phyloP scores from a whole-genome alignment of 768 basidiomycete species.

The Phlegmacium glaucopus region DNA sequence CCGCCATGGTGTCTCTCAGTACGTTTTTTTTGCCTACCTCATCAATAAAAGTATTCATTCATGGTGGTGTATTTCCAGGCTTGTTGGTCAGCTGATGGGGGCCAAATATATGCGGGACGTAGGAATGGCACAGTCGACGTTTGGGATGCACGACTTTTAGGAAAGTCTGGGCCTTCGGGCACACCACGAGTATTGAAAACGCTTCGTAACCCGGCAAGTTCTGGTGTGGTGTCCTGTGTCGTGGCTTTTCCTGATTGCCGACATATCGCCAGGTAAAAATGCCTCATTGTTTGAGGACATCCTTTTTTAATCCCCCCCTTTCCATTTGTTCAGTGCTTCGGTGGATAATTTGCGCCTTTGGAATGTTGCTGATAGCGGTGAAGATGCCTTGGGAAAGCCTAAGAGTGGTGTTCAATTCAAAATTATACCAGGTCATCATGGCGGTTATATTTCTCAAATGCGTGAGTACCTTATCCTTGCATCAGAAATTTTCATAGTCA shows the following conservation, averaged over 20 bases:
- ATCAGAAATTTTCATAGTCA: conserved; percentile 8
- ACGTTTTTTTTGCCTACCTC: conserved; percentile 23
- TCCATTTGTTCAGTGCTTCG: conserved; percentile 59
- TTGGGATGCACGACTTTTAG: conserved; percentile 89
- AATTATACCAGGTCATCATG: conserved; percentile 94
- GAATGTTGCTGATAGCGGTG: conserved; percentile 81
- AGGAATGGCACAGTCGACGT: conserved; percentile 89
- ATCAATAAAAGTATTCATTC: neutral
- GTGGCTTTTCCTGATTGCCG: conserved; percentile 89
- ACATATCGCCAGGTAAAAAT: conserved; percentile 77
- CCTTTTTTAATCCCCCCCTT: conserved; percentile 4
- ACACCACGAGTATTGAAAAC: conserved; percentile 81
- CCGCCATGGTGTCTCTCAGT: conserved; percentile 97
- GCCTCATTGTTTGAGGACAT: neutral
- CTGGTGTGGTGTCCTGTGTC: conserved; percentile 89
- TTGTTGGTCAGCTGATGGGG: conserved; percentile 89
- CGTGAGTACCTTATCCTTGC: conserved; percentile 47
- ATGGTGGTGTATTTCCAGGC: conserved; percentile 51
- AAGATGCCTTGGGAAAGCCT: conserved; percentile 60
- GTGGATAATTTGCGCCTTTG: conserved; percentile 91
- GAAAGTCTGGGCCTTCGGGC: conserved; percentile 52
- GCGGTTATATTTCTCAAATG: conserved; percentile 91
- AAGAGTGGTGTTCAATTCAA: conserved; percentile 84
- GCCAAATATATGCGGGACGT: conserved; percentile 86
- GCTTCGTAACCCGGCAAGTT: conserved; percentile 81